Conservation (phyloP, 208 protist genomes). For the Spongospora subterranea region DNA sequence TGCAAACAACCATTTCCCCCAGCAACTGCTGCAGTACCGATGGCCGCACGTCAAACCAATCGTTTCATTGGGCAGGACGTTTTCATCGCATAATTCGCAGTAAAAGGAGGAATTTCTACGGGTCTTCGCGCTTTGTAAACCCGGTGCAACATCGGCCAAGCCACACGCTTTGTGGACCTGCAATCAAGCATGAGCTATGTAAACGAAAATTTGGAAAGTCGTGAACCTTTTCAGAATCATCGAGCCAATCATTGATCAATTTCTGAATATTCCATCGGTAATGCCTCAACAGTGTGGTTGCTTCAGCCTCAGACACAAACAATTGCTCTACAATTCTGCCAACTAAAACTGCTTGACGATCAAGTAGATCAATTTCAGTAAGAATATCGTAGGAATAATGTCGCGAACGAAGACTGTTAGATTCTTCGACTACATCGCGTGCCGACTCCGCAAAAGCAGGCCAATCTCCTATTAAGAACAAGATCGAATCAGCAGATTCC, state of each 20-base stretch:
- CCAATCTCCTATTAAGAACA: neutral
- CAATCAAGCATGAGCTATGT: neutral
- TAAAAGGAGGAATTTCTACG: neutral
- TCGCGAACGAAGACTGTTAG: neutral
- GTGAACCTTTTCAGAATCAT: conserved; percentile 22
- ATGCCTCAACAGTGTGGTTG: conserved; percentile 12
- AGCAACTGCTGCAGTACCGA: conserved; percentile 50
- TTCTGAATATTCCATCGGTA: conserved; percentile 51
- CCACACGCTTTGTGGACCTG: neutral
- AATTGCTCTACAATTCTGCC: conserved; percentile 13
- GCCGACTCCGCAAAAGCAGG: neutral
- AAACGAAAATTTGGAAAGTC: neutral
- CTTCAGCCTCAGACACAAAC: conserved; percentile 13
- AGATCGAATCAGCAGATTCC: neutral
- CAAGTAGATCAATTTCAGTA: neutral
- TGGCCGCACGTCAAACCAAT: conserved; percentile 25
- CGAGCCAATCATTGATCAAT: conserved; percentile 49
- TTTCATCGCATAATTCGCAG: neutral
- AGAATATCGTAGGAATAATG: conserved; percentile 31
- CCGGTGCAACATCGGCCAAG: neutral
- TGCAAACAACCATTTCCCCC: conserved; percentile 50
- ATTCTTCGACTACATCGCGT: neutral
- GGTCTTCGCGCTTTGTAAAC: neutral
- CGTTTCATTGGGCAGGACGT: neutral
- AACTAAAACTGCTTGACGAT: neutral